Evolutionary conservation across 768 basidiomycete species (phyloP).

Genomic region (Leccinellum luteum): DNA sequence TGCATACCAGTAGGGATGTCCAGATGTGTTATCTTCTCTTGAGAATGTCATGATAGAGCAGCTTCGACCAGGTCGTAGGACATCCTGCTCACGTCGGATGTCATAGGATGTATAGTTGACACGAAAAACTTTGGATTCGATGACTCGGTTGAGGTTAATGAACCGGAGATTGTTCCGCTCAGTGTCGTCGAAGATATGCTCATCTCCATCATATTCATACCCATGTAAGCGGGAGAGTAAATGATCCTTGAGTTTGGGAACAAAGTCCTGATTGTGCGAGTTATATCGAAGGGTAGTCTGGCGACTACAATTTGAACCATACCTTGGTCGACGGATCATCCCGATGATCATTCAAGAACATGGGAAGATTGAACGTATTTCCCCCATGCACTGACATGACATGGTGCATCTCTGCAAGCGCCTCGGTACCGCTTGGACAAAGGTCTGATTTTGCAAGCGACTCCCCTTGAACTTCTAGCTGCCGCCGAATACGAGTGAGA

Average conservation of each 20-base stretch:
- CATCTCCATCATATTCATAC: background rate
- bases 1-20: slow-evolving; percentile 23
- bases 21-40: slow-evolving; percentile 5
- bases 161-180: background rate
- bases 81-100: slow-evolving; percentile 13
- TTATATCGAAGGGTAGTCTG: background rate
- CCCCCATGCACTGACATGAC: no score
- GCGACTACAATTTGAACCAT: no score
- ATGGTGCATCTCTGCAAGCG: no score
- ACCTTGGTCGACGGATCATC: no score
- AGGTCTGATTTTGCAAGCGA: no score
- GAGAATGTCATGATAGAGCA: slow-evolving; percentile 22
- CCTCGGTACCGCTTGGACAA: no score
- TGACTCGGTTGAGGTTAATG: background rate
- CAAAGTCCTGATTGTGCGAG: background rate
- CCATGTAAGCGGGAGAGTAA: background rate
- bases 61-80: slow-evolving; percentile 8
- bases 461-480: no score
- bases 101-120: slow-evolving; percentile 23
- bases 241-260: no score
- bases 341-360: no score
- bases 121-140: background rate
- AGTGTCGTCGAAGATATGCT: background rate
- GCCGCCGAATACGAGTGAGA: no score
- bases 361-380: no score